Conservation (phyloP, 257 asterid species). For the Ligustrum vulgare region DNA sequence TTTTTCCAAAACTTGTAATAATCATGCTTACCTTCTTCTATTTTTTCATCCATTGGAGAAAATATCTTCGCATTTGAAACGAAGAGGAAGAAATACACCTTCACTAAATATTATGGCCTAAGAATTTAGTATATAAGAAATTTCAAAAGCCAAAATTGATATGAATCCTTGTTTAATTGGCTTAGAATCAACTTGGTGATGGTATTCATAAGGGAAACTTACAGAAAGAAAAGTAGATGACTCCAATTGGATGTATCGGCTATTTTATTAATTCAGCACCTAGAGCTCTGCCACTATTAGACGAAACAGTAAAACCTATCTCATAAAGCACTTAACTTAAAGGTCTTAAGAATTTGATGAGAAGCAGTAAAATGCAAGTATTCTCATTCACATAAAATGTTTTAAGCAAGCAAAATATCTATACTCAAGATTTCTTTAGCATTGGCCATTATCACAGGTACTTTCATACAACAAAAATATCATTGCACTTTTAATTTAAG, state of each 20-base stretch:
- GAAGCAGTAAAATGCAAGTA: background rate
- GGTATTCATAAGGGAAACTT: background rate
- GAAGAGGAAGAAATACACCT: background rate
- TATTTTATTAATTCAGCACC: constrained; percentile 1
- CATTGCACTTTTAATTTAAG: background rate
- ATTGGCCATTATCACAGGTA: background rate
- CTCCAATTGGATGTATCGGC: no score
- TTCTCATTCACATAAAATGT: background rate
- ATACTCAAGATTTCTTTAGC: constrained; percentile 12
- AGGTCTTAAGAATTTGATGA: no score
- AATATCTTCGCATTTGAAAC: constrained; percentile 9
- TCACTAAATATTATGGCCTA: background rate
- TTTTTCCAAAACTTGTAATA: no score
- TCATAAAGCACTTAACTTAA: no score
- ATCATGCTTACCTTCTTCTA: no score
- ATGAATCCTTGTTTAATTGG: background rate
- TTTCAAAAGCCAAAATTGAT: no score
- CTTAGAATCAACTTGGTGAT: constrained; percentile 2
- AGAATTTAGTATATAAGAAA: no score
- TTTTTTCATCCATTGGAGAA: no score
- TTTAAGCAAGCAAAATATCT: background rate
- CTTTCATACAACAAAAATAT: background rate
- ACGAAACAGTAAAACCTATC: background rate
- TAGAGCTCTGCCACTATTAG: background rate
- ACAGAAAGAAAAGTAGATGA: no score